Evolutionary conservation across 1,139 yeast species (phyloP), one percentile per base, ranked within the genome.

Genomic region (Saccharomycopsis crataegensis): DNA sequence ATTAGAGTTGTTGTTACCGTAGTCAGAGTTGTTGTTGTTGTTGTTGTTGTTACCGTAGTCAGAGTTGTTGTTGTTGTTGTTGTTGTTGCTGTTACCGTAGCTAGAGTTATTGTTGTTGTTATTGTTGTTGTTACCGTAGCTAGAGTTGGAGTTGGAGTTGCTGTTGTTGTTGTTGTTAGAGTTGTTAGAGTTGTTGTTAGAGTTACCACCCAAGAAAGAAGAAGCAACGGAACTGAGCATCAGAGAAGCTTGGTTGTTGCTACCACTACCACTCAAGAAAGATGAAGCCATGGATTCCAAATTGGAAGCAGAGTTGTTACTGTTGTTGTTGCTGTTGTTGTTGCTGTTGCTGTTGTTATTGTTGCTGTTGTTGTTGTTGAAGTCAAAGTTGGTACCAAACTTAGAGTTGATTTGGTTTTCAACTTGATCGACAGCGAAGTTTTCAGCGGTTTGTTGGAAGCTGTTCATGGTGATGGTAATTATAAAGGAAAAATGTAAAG

Each of bases 281-380:
- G 55, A 52, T 32, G 55, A 52, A 42, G 57, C 57, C 42, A 54
- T 49, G n/a, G 55, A 52, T 17, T 55, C 54, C 40, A 54, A 37
- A 42, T 45, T 47, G 67, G 44, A 58, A 71, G 61, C 65, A 31
- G 45, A 28, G 40, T 36, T 50, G 34, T 17, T n/a, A 50, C 36
- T 40, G 42, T 37, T 38, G 50, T 43, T 41, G 46, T 43, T 47
- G 41, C 42, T 52, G 47, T 53, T 48, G 52, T 46, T 51, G 49
- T 48, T 53, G 51, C 52, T 52, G 33, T 48, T 42, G 49, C 41
- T 46, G 48, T 51, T 51, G 51, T 45, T 46, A 14, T 53, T 34
- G 50, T 36, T 52, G 31, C 34, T 14, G 55, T 43, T 54, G 51
- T 55, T 43, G 37, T 40, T 33, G 49, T 56, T 51, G 49, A 54